Evolutionary conservation across 768 basidiomycete species (phyloP).

Genomic region (Galerina sulciceps): DNA sequence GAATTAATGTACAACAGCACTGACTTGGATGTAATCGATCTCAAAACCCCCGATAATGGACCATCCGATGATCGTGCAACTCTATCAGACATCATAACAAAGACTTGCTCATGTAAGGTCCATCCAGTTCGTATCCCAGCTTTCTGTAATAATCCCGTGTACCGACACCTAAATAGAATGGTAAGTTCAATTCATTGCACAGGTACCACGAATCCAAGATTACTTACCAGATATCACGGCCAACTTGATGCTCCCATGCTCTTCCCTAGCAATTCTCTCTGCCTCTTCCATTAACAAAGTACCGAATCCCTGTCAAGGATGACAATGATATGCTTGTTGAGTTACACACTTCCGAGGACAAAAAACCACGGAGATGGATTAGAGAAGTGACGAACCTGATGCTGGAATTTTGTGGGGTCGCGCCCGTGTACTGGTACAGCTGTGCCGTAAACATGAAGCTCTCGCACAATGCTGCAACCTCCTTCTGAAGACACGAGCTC

Average conservation of each 20-base stretch:
- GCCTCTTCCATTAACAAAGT: slow-evolving; percentile 99
- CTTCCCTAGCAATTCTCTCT: slow-evolving; percentile 95
- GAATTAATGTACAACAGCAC: too few species aligned
- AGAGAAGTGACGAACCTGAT: slow-evolving; percentile 57
- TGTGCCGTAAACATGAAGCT: slow-evolving; percentile 97
- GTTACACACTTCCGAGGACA: not conserved
- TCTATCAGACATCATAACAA: slow-evolving; percentile 30
- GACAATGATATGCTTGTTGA: slow-evolving; percentile 7
- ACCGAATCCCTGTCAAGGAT: slow-evolving; percentile 78
- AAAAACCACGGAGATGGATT: not conserved
- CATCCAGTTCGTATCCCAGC: slow-evolving; percentile 92
- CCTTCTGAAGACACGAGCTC: slow-evolving; percentile 85
- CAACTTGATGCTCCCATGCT: slow-evolving; percentile 93
- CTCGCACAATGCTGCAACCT: slow-evolving; percentile 90
- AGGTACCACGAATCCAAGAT: too few species aligned
- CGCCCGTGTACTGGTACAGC: slow-evolving; percentile 97
- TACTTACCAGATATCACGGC: slow-evolving; percentile 93
- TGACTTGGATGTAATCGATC: too few species aligned
- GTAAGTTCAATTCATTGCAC: not conserved
- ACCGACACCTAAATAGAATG: slow-evolving; percentile 70
- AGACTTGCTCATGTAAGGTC: slow-evolving; percentile 96
- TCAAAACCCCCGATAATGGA: not conserved
- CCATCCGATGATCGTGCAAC: not conserved
- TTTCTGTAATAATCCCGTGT: slow-evolving; percentile 97
- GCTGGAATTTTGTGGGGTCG: slow-evolving; percentile 98